Evolutionary conservation across 345 rosid species (phyloP).

Genomic region (Gossypium arboreum): DNA sequence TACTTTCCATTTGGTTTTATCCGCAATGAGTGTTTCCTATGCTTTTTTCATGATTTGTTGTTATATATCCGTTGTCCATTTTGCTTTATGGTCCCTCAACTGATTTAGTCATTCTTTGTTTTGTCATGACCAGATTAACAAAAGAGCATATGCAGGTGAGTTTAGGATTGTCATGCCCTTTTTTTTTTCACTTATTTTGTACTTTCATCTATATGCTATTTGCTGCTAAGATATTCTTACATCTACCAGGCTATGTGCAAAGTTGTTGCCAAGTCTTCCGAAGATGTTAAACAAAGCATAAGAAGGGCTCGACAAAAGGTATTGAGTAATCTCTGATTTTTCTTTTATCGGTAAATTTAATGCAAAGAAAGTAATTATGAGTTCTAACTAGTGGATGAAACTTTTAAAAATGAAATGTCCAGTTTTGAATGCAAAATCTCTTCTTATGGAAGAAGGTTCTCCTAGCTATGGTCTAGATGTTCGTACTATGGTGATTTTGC

Average conservation of each 20-base stretch:
- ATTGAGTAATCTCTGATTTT: background rate
- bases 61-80: background rate
- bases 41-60: background rate
- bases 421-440: background rate
- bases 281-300: slow-evolving; percentile 89
- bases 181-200: background rate
- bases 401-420: background rate
- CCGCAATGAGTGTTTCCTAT: background rate
- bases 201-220: background rate
- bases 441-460: background rate
- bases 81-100: slow-evolving; percentile 8
- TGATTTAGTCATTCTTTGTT: slow-evolving; percentile 9
- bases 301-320: slow-evolving; percentile 94
- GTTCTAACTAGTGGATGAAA: background rate
- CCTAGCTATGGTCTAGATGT: background rate
- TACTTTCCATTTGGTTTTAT: background rate
- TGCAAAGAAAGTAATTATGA: background rate
- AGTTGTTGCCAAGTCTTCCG: slow-evolving; percentile 79
- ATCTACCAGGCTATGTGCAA: slow-evolving; percentile 72
- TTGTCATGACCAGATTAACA: slow-evolving; percentile 59
- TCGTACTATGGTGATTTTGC: background rate
- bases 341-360: background rate
- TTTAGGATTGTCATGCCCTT: slow-evolving; percentile 1
- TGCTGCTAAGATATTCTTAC: background rate
- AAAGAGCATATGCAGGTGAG: slow-evolving; percentile 88